Evolutionary conservation across 306 rosid genomes (phyloP).

Genomic region (Hylodesmum podocarpum): DNA sequence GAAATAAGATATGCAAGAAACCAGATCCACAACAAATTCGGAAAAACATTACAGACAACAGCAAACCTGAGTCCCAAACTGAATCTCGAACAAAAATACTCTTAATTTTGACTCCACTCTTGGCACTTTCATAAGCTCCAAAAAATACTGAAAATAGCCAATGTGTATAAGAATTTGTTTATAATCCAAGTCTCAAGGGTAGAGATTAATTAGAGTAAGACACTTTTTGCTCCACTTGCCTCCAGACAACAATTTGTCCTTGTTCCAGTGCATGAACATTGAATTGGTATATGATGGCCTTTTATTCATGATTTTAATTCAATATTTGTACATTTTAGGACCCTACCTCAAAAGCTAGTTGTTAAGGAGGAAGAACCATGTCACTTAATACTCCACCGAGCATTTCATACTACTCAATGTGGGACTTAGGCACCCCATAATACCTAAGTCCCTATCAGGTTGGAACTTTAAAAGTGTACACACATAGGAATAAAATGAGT

Average conservation of each 20-base stretch:
- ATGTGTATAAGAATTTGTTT: constrained; percentile 16
- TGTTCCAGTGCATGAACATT: background rate
- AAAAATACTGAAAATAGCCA: constrained; percentile 64
- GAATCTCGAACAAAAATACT: constrained; percentile 94
- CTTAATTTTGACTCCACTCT: constrained; percentile 91
- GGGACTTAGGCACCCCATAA: too few relatives aligned
- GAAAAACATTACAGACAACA: constrained; percentile 35
- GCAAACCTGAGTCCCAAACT: constrained; percentile 81
- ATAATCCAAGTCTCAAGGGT: background rate
- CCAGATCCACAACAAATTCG: constrained; percentile 1
- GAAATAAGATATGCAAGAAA: constrained; percentile 36
- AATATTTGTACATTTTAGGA: too few relatives aligned
- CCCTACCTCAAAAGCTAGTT: too few relatives aligned
- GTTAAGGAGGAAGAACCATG: too few relatives aligned
- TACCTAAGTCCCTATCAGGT: too few relatives aligned
- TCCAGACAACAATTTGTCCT: background rate
- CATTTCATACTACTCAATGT: too few relatives aligned
- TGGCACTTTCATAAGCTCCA: constrained; percentile 97
- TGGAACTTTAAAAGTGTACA: too few relatives aligned
- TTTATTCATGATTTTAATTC: too few relatives aligned
- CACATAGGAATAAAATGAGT: too few relatives aligned
- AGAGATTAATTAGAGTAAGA: background rate
- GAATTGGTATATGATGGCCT: background rate
- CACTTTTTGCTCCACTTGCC: background rate
- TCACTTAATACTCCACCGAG: too few relatives aligned